A percentile compares a stretch with the other conserved stretches of the same genome.
Evolutionary conservation across 192 early-diverging fungal species (phyloP).

Genomic region (Backusella psychrophila): DNA sequence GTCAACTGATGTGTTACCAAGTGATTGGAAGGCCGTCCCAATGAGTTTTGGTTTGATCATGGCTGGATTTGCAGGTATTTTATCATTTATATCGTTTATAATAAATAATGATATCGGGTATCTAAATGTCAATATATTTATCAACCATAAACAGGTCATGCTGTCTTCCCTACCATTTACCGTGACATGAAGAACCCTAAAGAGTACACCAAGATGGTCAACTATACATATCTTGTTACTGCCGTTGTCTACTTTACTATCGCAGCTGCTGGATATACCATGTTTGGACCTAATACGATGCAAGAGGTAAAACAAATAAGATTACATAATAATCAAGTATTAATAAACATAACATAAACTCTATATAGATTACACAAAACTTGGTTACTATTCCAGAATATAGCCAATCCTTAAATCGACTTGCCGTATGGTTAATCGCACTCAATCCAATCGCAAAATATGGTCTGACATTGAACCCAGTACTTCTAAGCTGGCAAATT

Average conservation of each 20-base stretch:
- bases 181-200: slow-evolving; percentile 63
- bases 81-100: neutral
- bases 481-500: slow-evolving; percentile 49
- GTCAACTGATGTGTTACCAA: slow-evolving; percentile 52
- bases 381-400: slow-evolving; percentile 56
- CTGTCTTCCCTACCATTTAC: slow-evolving; percentile 67
- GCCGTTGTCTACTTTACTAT: slow-evolving; percentile 53
- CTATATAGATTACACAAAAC: slow-evolving; percentile 67
- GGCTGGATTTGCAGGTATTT: slow-evolving; percentile 44
- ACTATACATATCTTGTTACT: slow-evolving; percentile 53
- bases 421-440: slow-evolving; percentile 65
- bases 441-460: slow-evolving; percentile 76
- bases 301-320: slow-evolving; percentile 45
- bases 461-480: slow-evolving; percentile 62
- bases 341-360: neutral
- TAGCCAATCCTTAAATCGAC: slow-evolving; percentile 46
- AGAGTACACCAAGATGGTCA: slow-evolving; percentile 47
- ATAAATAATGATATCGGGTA: neutral
- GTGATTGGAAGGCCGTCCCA: slow-evolving; percentile 39
- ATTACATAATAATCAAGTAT: neutral
- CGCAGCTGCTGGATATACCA: slow-evolving; percentile 57
- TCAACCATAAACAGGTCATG: slow-evolving; percentile 42
- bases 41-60: slow-evolving; percentile 59
- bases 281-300: slow-evolving; percentile 66
- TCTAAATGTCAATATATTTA: neutral